Conservation (phyloP, 257 asterid genomes). For the Echium plantagineum region DNA sequence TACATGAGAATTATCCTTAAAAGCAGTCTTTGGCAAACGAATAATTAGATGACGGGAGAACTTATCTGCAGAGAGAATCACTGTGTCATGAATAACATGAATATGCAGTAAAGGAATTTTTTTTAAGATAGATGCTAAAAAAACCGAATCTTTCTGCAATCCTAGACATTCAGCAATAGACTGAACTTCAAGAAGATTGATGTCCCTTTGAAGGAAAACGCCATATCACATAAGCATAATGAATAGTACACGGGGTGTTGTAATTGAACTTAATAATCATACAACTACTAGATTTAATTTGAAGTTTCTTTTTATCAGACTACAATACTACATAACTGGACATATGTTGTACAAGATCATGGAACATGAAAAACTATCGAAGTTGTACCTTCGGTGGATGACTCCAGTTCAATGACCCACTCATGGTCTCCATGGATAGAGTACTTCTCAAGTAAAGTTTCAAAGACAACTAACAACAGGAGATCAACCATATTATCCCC, state of each 20-base stretch:
- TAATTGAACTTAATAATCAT: no score
- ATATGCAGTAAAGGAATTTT: not conserved
- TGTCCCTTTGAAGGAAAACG: no score
- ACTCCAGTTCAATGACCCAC: constrained; percentile 74
- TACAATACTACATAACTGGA: no score
- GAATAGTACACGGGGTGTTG: no score
- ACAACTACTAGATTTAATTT: no score
- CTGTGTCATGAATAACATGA: no score
- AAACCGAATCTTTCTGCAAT: not conserved
- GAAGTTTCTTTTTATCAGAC: no score
- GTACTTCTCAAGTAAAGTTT: constrained; percentile 63
- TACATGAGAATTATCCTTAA: constrained; percentile 82
- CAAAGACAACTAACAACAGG: constrained; percentile 51
- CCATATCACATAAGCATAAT: no score
- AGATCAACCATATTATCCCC: constrained; percentile 98
- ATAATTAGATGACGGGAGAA: constrained; percentile 87
- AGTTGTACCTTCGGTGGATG: constrained; percentile 66
- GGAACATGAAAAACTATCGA: not conserved
- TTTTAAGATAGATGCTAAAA: not conserved
- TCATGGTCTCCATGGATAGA: constrained; percentile 54
- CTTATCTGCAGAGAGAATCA: constrained; percentile 43
- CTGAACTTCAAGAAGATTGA: no score
- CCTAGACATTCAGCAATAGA: no score
- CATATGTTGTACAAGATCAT: no score
- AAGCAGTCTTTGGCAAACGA: constrained; percentile 72